Evolutionary conservation across 495 filamentous ascomycete species (phyloP).

Genomic region (Chaetomium fimeti): DNA sequence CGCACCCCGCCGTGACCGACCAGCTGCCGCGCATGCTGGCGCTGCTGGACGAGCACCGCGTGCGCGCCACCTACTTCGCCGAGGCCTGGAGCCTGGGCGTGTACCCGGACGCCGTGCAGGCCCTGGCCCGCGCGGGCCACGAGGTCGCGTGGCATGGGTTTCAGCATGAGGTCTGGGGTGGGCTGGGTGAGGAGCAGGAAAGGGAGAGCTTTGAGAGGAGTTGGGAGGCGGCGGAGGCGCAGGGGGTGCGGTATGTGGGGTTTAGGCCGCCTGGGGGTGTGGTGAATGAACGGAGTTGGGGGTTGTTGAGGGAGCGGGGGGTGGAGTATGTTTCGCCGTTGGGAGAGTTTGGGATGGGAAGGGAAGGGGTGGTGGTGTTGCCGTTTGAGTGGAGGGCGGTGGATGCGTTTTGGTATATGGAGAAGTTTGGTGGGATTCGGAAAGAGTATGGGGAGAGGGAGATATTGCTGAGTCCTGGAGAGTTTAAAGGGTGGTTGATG

Average conservation of each 20-base stretch:
- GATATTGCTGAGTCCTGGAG: constrained; percentile 20
- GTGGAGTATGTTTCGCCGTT: constrained; percentile 34
- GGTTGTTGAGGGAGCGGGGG: constrained; percentile 22
- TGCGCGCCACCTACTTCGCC: constrained; percentile 38
- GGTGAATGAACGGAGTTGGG: constrained; percentile 32
- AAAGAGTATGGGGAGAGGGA: constrained; percentile 23
- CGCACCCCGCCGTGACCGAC: constrained; percentile 31
- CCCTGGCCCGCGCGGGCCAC: constrained; percentile 26
- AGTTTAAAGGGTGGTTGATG: constrained; percentile 29
- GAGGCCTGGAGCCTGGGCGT: constrained; percentile 39
- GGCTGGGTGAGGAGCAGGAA: constrained; percentile 24
- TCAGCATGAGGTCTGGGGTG: constrained; percentile 37
- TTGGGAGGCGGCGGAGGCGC: constrained; percentile 19
- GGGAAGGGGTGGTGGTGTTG: constrained; percentile 31
- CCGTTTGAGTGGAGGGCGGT: constrained; percentile 39
- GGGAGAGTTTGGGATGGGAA: constrained; percentile 26
- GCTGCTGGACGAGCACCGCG: constrained; percentile 27
- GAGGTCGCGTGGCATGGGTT: constrained; percentile 41
- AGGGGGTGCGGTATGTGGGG: constrained; percentile 29
- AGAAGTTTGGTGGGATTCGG: constrained; percentile 31
- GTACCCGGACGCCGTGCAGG: constrained; percentile 29
- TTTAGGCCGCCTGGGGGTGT: constrained; percentile 38
- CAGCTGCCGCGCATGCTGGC: constrained; percentile 37
- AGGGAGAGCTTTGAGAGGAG: constrained; percentile 29
- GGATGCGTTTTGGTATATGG: constrained; percentile 43